Percentiles rank a stretch among this genome's conserved stretches.
phyloP scores from a whole-genome alignment of 2,329 filamentous ascomycete genomes.

The Talaromyces sp. region DNA sequence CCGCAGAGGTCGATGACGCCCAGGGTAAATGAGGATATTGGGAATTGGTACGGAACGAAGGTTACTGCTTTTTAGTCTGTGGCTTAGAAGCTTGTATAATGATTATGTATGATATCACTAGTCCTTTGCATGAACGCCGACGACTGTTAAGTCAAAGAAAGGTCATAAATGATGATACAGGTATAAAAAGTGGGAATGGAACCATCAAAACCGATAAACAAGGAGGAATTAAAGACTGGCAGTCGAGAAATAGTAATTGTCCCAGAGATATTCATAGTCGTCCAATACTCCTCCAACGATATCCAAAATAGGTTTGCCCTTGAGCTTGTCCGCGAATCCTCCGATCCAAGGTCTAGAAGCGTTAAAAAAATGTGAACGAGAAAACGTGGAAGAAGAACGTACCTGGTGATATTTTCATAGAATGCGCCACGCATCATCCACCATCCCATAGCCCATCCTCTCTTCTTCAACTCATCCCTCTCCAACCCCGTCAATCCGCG shows the following conservation, averaged over 20 bases:
- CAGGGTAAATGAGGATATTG: conserved; percentile 65
- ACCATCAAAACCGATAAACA: not conserved
- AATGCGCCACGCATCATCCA: conserved; percentile 96
- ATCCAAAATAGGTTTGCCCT: conserved; percentile 68
- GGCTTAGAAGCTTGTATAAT: conserved; percentile 10
- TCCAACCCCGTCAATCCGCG: conserved; percentile 79
- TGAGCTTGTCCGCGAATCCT: conserved; percentile 66
- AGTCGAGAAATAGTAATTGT: conserved; percentile 88
- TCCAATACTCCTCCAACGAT: conserved; percentile 82
- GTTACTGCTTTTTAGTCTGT: conserved; percentile 63
- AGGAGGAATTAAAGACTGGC: conserved; percentile 46
- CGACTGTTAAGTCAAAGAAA: not conserved
- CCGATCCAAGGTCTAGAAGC: conserved; percentile 57
- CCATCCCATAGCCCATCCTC: conserved; percentile 89
- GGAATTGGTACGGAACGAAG: conserved; percentile 72
- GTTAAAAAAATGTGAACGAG: not conserved
- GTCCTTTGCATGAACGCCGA: conserved; percentile 16
- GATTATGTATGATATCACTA: conserved; percentile 20
- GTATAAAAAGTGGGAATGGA: not conserved
- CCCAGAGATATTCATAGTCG: conserved; percentile 97
- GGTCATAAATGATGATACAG: conserved; percentile 1
- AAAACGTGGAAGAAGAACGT: conserved; percentile 26
- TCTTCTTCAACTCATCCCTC: conserved; percentile 80
- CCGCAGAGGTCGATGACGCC: conserved; percentile 33
- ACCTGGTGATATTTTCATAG: conserved; percentile 83